phyloP scores from a whole-genome alignment of 163 green algal species.

The Prototheca wickerhamii region DNA sequence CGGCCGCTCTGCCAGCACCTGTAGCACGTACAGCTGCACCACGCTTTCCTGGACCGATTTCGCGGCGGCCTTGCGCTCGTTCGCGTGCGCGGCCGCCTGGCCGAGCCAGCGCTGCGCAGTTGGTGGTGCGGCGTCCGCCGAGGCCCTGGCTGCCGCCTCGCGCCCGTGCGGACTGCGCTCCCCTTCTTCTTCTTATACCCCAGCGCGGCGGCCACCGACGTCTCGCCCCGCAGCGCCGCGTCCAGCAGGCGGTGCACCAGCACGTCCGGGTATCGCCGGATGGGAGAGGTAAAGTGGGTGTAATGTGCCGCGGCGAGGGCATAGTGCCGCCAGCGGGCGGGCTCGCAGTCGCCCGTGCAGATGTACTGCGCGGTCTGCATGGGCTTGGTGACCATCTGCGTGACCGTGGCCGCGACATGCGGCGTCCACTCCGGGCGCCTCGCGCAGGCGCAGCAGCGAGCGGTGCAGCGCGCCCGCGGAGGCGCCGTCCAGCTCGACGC shows the following conservation, averaged over 20 bases:
- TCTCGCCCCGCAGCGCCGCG: conserved; percentile 26
- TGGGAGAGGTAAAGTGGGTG: conserved; percentile 54
- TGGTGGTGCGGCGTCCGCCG: conserved; percentile 18
- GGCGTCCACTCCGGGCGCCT: background rate
- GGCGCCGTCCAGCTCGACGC: conserved; percentile 34
- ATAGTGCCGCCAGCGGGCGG: conserved; percentile 47
- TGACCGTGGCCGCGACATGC: conserved; percentile 34
- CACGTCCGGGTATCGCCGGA: conserved; percentile 64
- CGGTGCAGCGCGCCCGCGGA: conserved; percentile 29
- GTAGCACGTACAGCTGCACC: conserved; percentile 59
- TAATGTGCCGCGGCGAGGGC: conserved; percentile 63
- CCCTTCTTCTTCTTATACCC: background rate
- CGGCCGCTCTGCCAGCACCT: conserved; percentile 38
- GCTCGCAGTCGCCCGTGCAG: conserved; percentile 43
- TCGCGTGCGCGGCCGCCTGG: conserved; percentile 54
- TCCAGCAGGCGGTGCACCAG: conserved; percentile 69
- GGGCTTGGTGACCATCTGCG: conserved; percentile 62
- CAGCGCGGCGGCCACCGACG: background rate
- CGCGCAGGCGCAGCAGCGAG: conserved; percentile 29
- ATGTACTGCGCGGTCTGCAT: conserved; percentile 78
- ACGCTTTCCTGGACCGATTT: conserved; percentile 52
- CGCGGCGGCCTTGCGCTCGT: conserved; percentile 55
- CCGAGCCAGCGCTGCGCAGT: conserved; percentile 48
- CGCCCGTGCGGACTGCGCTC: background rate
- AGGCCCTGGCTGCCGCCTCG: too few relatives aligned